Evolutionary conservation across 108 stramenopile genomes (phyloP).

Genomic region (Nitzschia sp.): DNA sequence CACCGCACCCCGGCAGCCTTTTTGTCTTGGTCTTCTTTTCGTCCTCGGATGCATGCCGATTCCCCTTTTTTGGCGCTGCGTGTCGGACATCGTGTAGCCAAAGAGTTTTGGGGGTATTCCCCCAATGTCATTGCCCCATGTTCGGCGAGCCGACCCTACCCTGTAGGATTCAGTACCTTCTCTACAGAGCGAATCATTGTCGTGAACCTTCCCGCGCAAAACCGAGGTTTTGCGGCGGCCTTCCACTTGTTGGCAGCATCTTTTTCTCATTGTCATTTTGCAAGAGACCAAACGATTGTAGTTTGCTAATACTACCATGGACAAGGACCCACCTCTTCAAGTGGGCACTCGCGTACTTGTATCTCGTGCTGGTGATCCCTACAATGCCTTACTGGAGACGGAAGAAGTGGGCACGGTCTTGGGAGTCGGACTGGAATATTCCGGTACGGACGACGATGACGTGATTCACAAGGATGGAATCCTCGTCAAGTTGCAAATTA

Average conservation of each 20-base stretch:
- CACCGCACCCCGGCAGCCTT: too few relatives aligned
- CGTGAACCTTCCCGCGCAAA: too few relatives aligned
- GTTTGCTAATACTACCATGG: constrained; percentile 1
- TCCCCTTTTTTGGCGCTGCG: too few relatives aligned
- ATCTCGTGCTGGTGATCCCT: neutral
- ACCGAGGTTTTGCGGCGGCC: too few relatives aligned
- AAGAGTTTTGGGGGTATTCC: too few relatives aligned
- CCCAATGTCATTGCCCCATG: too few relatives aligned
- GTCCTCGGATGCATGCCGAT: too few relatives aligned
- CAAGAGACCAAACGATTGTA: neutral
- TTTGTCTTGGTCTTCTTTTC: too few relatives aligned
- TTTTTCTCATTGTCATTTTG: neutral
- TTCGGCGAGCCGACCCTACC: too few relatives aligned
- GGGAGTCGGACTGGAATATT: neutral
- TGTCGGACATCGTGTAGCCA: too few relatives aligned
- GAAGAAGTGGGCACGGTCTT: neutral
- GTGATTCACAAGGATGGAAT: constrained; percentile 21
- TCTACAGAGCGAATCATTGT: too few relatives aligned
- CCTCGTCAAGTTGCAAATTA: constrained; percentile 29
- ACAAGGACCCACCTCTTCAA: neutral
- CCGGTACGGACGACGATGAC: neutral
- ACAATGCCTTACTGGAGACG: neutral
- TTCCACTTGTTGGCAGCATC: constrained; percentile 4
- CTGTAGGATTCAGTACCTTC: too few relatives aligned
- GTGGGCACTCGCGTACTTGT: neutral